phyloP scores from a whole-genome alignment of 805 yeast species.

The Monosporozyma aquatica region DNA sequence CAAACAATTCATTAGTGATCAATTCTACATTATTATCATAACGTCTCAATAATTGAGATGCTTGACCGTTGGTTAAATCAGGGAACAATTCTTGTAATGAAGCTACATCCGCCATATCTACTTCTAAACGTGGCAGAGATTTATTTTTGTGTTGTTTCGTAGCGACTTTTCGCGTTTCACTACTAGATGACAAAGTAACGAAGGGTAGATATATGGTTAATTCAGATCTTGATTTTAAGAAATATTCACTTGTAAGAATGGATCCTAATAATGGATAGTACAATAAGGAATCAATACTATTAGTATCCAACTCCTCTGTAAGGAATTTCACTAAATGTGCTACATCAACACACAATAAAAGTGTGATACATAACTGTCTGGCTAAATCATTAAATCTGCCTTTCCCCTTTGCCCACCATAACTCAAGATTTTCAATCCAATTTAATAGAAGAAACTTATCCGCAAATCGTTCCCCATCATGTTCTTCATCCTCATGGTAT shows the following conservation, averaged over 20 bases:
- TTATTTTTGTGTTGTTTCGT: background rate
- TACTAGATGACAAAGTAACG: conserved; percentile 26
- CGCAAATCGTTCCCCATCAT: conserved; percentile 35
- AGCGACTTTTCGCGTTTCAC: background rate
- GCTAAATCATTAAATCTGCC: conserved; percentile 41
- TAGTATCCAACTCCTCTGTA: conserved; percentile 37
- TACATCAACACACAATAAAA: conserved; percentile 41
- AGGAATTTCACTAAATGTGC: conserved; percentile 36
- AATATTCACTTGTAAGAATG: conserved; percentile 41
- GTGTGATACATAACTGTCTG: conserved; percentile 43
- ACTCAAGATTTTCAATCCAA: conserved; percentile 56
- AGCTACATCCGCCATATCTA: conserved; percentile 31
- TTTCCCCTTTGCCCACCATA: conserved; percentile 46
- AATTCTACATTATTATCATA: conserved; percentile 45
- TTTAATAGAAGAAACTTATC: conserved; percentile 43
- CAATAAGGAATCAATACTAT: conserved; percentile 34
- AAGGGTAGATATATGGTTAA: conserved; percentile 43
- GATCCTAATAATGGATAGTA: conserved; percentile 48
- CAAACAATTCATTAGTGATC: conserved; percentile 52
- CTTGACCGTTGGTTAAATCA: conserved; percentile 39
- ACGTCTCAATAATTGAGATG: conserved; percentile 40
- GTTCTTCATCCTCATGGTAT: conserved; percentile 15
- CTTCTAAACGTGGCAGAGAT: background rate
- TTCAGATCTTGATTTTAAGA: conserved; percentile 41
- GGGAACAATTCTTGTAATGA: conserved; percentile 59